Percentiles rank a stretch among this genome's conserved stretches.
Conservation (phyloP, 1,284 basidiomycete genomes). For the Stereum hirsutum region DNA sequence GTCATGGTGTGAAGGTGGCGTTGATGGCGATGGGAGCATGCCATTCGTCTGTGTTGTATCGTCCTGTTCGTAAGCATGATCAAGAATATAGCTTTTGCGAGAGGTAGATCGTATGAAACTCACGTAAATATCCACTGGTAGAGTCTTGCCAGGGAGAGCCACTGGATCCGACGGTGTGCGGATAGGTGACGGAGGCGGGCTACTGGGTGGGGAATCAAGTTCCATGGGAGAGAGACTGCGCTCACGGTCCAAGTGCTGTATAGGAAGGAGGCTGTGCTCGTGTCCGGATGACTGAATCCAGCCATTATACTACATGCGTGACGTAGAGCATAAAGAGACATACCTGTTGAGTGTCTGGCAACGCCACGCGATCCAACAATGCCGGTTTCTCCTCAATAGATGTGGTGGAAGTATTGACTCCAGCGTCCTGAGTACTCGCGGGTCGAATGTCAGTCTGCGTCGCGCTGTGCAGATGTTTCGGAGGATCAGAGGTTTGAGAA, state of each 20-base stretch:
- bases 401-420: no score
- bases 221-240: constrained; percentile 51
- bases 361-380: background rate
- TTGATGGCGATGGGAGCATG: background rate
- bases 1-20: background rate
- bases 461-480: no score
- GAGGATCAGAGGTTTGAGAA: background rate
- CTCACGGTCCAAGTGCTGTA: constrained; percentile 21
- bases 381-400: background rate
- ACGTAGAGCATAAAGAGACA: background rate
- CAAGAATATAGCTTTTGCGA: no score
- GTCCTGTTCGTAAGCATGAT: no score
- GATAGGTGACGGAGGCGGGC: constrained; percentile 18
- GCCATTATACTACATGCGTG: constrained; percentile 3
- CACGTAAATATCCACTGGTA: no score
- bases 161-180: constrained; percentile 1
- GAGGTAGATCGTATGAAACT: no score
- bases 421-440: background rate
- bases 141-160: no score
- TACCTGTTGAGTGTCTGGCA: constrained; percentile 2
- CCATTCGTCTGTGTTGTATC: background rate
- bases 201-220: constrained; percentile 34
- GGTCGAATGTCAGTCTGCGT: no score
- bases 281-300: constrained; percentile 9
- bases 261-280: constrained; percentile 42